phyloP scores from a whole-genome alignment of 2,329 filamentous ascomycete genomes.

The Tolypocladium tundrense region DNA sequence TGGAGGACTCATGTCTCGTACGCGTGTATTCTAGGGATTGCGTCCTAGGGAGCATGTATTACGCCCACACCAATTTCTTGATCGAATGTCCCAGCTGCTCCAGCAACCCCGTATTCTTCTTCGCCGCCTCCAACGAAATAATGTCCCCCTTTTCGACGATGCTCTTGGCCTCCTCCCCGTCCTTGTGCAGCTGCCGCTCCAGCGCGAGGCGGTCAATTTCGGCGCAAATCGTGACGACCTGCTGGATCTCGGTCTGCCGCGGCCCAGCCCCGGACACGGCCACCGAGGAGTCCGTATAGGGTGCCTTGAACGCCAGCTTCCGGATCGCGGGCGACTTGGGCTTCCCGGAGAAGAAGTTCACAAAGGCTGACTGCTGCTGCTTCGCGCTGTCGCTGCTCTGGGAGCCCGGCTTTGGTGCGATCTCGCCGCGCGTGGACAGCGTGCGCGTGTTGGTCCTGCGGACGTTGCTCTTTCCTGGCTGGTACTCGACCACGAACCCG shows the following conservation, averaged over 20 bases:
- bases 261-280: conserved; percentile 38
- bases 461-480: conserved; percentile 59
- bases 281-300: conserved; percentile 42
- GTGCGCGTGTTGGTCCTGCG: conserved; percentile 79
- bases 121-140: conserved; percentile 75
- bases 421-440: conserved; percentile 43
- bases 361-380: conserved; percentile 24
- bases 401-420: conserved; percentile 13
- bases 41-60: neutral
- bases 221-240: conserved; percentile 55
- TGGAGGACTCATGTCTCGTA: neutral
- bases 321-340: conserved; percentile 22
- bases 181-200: conserved; percentile 30
- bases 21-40: neutral
- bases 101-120: conserved; percentile 72
- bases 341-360: conserved; percentile 30
- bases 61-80: conserved; percentile 87
- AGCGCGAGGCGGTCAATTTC: conserved; percentile 64
- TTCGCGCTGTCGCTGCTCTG: conserved; percentile 10
- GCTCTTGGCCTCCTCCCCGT: conserved; percentile 30
- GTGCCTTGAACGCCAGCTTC: conserved; percentile 45
- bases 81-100: conserved; percentile 83
- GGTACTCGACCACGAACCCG: conserved; percentile 72
- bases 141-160: conserved; percentile 57
- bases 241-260: conserved; percentile 42